phyloP scores from a whole-genome alignment of 257 asterid genomes.

The Penstemon barbatus region DNA sequence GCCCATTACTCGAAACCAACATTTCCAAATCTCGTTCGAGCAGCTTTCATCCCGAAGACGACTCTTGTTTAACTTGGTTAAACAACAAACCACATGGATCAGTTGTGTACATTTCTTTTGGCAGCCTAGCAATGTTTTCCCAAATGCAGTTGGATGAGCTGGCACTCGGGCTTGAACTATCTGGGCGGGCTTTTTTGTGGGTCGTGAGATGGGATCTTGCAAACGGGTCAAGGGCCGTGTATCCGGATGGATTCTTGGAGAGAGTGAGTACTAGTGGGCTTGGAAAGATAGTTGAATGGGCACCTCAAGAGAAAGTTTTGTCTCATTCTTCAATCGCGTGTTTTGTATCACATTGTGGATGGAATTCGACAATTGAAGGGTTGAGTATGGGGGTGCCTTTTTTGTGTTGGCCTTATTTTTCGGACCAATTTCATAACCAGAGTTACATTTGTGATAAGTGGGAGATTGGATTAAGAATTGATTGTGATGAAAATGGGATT shows the following conservation, averaged over 20 bases:
- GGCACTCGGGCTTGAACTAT: slow-evolving; percentile 47
- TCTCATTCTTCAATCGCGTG: slow-evolving; percentile 38
- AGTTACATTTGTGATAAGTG: slow-evolving; percentile 41
- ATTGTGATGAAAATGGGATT: slow-evolving; percentile 36
- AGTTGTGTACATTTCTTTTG: slow-evolving; percentile 50
- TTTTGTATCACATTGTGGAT: slow-evolving; percentile 49
- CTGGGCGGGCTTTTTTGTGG: slow-evolving; percentile 46
- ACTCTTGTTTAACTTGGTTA: slow-evolving; percentile 43
- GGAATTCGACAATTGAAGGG: slow-evolving; percentile 48
- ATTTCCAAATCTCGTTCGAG: slow-evolving; percentile 13
- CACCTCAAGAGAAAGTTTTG: slow-evolving; percentile 45
- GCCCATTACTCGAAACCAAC: slow-evolving; percentile 30
- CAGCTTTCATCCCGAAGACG: slow-evolving; percentile 39
- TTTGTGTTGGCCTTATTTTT: slow-evolving; percentile 48
- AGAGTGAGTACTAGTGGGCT: slow-evolving; percentile 22
- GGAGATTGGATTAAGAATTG: slow-evolving; percentile 41
- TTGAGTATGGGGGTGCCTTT: slow-evolving; percentile 37
- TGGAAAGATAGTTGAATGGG: slow-evolving; percentile 48
- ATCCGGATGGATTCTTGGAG: slow-evolving; percentile 40
- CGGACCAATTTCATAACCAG: slow-evolving; percentile 42
- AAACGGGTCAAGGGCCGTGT: slow-evolving; percentile 27
- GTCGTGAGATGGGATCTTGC: slow-evolving; percentile 41
- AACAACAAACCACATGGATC: slow-evolving; percentile 29
- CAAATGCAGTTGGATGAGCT: slow-evolving; percentile 43
- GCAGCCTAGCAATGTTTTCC: slow-evolving; percentile 40